Percentiles rank a stretch among this genome's conserved stretches.
These are phyloP conservation scores for Entophlyctis luteolus DNA, from an alignment of 192 early-diverging fungal species.

Conservation along the genomic window DNA sequence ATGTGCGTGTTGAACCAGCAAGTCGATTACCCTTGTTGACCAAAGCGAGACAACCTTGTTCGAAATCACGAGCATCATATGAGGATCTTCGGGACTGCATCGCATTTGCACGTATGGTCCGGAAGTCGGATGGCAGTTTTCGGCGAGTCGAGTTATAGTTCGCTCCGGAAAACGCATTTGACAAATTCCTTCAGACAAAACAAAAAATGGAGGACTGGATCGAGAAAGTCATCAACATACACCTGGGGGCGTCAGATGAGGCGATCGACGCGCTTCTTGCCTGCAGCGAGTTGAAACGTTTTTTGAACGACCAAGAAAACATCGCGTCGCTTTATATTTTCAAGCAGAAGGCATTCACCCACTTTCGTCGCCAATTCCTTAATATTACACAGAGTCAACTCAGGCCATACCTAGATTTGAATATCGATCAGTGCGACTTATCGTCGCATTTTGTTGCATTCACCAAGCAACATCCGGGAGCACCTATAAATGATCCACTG, in stretches of 20 bases:
- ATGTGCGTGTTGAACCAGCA: too few relatives aligned
- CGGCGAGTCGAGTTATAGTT: not conserved
- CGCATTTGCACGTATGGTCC: too few relatives aligned
- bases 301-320: slow-evolving; percentile 13
- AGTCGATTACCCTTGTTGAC: too few relatives aligned
- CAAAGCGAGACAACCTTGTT: too few relatives aligned
- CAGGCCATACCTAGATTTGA: slow-evolving; percentile 5
- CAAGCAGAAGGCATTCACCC: slow-evolving; percentile 17
- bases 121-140: too few relatives aligned
- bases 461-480: slow-evolving; percentile 12
- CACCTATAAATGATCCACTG: not conserved
- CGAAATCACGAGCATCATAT: too few relatives aligned
- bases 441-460: slow-evolving; percentile 5
- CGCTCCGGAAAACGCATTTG: slow-evolving; percentile 6
- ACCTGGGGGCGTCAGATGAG: not conserved
- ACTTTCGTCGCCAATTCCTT: too few relatives aligned
- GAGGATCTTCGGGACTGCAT: too few relatives aligned
- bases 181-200: not conserved
- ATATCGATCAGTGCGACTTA: slow-evolving; percentile 17
- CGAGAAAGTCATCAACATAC: slow-evolving; percentile 22
- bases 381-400: too few relatives aligned
- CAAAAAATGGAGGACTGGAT: slow-evolving; percentile 23
- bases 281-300: slow-evolving; percentile 13
- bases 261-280: slow-evolving; percentile 3
- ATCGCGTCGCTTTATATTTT: slow-evolving; percentile 22